These are phyloP conservation scores for Zymoseptoria brevis DNA, from an alignment of 2,329 filamentous ascomycete genomes.

Conservation along the genomic window DNA sequence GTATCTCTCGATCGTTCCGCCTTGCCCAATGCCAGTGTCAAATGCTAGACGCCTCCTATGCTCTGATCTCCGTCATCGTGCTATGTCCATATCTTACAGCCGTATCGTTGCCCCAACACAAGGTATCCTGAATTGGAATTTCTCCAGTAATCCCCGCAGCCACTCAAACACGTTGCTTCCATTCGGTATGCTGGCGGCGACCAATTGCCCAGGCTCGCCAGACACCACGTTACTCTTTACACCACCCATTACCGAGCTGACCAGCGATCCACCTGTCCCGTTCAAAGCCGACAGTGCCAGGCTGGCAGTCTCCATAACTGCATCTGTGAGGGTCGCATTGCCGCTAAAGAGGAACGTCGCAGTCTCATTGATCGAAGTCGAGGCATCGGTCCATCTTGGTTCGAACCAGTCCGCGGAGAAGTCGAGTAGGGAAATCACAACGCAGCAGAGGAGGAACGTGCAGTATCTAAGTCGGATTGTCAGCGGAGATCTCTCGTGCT, in stretches of 20 bases:
- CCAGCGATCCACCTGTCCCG: constrained; percentile 60
- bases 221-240: constrained; percentile 37
- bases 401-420: constrained; percentile 89
- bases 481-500: neutral
- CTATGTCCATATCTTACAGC: constrained; percentile 16
- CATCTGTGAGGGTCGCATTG: constrained; percentile 28
- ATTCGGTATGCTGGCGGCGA: constrained; percentile 7
- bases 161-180: constrained; percentile 72
- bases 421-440: constrained; percentile 95
- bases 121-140: constrained; percentile 81
- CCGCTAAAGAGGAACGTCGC: constrained; percentile 26
- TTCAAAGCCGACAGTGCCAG: constrained; percentile 48
- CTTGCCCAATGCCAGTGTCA: neutral
- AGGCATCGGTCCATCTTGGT: constrained; percentile 45
- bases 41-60: constrained; percentile 2
- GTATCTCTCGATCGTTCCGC: neutral
- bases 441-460: constrained; percentile 87
- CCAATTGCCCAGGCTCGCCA: constrained; percentile 38
- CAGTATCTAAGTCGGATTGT: constrained; percentile 56
- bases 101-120: constrained; percentile 79
- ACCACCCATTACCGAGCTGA: constrained; percentile 58
- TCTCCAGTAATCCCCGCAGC: constrained; percentile 71
- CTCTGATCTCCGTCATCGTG: constrained; percentile 1
- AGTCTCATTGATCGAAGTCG: constrained; percentile 29
- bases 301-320: constrained; percentile 60